Conservation (phyloP, 2,329 filamentous ascomycete species). For the Rhexocercosporidium sp. region DNA sequence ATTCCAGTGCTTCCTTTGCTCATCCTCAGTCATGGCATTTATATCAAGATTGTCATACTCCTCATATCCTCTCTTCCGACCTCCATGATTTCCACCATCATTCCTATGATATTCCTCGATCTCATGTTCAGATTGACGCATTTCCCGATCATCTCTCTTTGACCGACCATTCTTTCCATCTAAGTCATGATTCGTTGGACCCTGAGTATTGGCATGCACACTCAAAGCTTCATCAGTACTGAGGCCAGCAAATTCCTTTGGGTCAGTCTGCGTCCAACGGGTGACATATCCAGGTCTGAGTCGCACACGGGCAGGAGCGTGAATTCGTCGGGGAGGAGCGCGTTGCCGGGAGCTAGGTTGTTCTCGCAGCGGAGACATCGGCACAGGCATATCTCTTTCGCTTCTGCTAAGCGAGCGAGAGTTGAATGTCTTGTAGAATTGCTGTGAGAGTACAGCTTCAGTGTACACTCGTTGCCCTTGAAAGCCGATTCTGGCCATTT, state of each 20-base stretch:
- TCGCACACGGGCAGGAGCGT: neutral
- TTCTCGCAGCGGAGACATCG: neutral
- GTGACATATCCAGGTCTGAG: neutral
- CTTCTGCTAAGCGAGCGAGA: neutral
- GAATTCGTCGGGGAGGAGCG: neutral
- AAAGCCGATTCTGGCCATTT: neutral
- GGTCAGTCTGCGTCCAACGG: neutral
- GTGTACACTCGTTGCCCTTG: neutral
- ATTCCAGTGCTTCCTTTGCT: neutral
- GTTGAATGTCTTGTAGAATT: neutral
- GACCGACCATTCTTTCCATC: neutral
- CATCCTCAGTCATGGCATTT: neutral
- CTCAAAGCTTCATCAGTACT: neutral
- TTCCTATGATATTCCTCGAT: neutral
- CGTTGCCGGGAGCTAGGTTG: neutral
- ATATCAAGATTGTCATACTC: neutral
- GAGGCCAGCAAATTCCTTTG: neutral
- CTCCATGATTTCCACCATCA: neutral
- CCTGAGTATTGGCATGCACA: neutral
- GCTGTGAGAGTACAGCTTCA: neutral
- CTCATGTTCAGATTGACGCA: neutral
- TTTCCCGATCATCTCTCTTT: neutral
- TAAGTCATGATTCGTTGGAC: neutral
- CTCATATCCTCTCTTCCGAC: neutral
- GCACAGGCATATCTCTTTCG: neutral